phyloP scores from a whole-genome alignment of 345 rosid genomes.

The Eucalyptus sideroxylon region DNA sequence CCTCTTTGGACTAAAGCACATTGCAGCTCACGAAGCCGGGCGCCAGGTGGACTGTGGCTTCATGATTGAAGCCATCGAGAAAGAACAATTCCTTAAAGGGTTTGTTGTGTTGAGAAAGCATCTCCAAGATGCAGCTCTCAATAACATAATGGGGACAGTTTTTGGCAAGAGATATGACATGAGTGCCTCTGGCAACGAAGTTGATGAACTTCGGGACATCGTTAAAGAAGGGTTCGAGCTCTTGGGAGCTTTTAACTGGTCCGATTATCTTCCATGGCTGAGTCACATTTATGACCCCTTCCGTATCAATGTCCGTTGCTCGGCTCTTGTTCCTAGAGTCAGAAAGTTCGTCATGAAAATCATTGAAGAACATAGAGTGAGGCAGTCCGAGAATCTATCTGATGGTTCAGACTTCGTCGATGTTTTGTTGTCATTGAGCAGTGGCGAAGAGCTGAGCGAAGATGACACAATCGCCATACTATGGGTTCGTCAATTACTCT shows the following conservation, averaged over 20 bases:
- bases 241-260: slow-evolving; percentile 56
- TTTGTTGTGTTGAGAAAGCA: slow-evolving; percentile 20
- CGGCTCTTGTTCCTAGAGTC: slow-evolving; percentile 30
- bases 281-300: slow-evolving; percentile 27
- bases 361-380: slow-evolving; percentile 16
- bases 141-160: slow-evolving; percentile 45
- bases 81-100: slow-evolving; percentile 8
- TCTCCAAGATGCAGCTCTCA: slow-evolving; percentile 32
- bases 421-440: slow-evolving; percentile 33
- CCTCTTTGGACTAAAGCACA: slow-evolving; percentile 27
- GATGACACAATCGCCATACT: slow-evolving; percentile 38
- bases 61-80: slow-evolving; percentile 7
- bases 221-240: slow-evolving; percentile 44
- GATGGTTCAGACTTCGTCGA: slow-evolving; percentile 31
- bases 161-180: slow-evolving; percentile 34
- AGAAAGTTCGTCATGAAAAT: slow-evolving; percentile 18
- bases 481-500: slow-evolving; percentile 17
- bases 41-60: slow-evolving; percentile 21
- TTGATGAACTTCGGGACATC: slow-evolving; percentile 15
- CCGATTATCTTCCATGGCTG: slow-evolving; percentile 44
- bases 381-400: neutral
- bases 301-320: slow-evolving; percentile 23
- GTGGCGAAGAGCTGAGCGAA: slow-evolving; percentile 24
- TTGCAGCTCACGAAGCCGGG: slow-evolving; percentile 23
- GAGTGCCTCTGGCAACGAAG: neutral